Base-by-base conservation (phyloP, 2,329 filamentous ascomycete species). In the Didymella arachidicola region DNA sequence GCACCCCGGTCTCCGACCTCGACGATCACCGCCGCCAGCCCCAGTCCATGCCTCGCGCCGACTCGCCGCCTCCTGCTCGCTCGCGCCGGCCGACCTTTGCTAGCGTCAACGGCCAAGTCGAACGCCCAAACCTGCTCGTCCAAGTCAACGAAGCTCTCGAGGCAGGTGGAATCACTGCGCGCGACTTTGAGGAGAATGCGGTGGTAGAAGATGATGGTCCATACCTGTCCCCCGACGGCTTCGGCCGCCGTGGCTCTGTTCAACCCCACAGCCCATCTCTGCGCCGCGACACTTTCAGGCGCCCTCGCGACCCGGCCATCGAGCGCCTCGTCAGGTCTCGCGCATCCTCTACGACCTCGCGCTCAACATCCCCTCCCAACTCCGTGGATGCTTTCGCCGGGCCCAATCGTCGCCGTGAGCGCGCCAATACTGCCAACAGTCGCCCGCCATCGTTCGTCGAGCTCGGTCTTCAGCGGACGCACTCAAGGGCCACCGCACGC, bases 381-480 rank as follows among this genome's bases (percentile, higher is more conserved):
- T 99, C 95, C 0, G 93, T 99, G 50, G 96, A 98, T 77, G 95
- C 95, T 4, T 99, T 99, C 77, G 95, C 95, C 18, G 91, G 95
- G 71, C 91, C 92, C 54, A 89, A 92, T 49, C 91, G 92, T 59
- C 91, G 92, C 59, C 89, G 93, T 59, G 91, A 94, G 73, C 90
- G 93, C 42, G 84, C 87, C 46, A 84, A 86, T 48, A 90, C 88
- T 3, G 74, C 86, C 61, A 92, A 88, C 59, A 89, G 86, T 74
- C 67, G 82, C 30, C 61, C 72, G 0, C 69, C 70, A 32, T 84
- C 85, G 2, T 82, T 86, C 32, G 68, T 85, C 14, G 82, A 87
- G 25, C 80, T 85, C 22, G 82, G 85, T 25, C 80, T 93, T 27
- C 87, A 90, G 63, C 86, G 92, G 30, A 89, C 91, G 4, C 80